Evolutionary conservation across 768 basidiomycete species (phyloP).

Genomic region (Astraeus odoratus): DNA sequence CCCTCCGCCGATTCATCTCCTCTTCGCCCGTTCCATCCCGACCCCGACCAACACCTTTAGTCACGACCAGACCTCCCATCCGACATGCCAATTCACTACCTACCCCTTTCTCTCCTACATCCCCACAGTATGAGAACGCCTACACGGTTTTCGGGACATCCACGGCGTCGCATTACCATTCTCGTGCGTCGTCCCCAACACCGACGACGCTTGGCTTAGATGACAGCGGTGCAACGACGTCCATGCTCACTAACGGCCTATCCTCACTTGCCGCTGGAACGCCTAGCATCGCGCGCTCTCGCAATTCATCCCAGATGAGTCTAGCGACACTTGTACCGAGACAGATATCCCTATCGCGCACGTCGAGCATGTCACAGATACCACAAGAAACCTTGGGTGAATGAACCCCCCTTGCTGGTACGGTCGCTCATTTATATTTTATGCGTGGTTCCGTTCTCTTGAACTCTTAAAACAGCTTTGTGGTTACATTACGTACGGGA

Average conservation of each 20-base stretch:
- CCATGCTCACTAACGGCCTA: slow-evolving; percentile 22
- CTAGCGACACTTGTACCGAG: slow-evolving; percentile 48
- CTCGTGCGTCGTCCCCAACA: slow-evolving; percentile 26
- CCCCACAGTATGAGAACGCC: slow-evolving; percentile 15
- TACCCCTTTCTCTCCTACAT: slow-evolving; percentile 15
- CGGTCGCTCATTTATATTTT: background rate
- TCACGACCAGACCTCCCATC: background rate
- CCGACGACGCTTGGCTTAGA: background rate
- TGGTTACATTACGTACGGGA: background rate
- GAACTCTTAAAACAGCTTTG: too few species aligned
- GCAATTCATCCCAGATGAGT: slow-evolving; percentile 62
- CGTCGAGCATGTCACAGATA: slow-evolving; percentile 19
- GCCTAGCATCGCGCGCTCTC: slow-evolving; percentile 45
- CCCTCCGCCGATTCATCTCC: slow-evolving; percentile 22
- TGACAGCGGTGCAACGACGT: slow-evolving; percentile 7
- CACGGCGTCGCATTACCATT: slow-evolving; percentile 28
- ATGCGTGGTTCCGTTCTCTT: too few species aligned
- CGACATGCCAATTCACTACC: slow-evolving; percentile 4
- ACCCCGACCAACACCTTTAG: slow-evolving; percentile 19
- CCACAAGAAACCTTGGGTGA: background rate
- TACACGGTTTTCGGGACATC: slow-evolving; percentile 24
- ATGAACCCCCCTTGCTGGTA: background rate
- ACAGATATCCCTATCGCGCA: slow-evolving; percentile 31
- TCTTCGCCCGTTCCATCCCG: slow-evolving; percentile 11
- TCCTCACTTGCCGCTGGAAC: slow-evolving; percentile 29